Base-by-base conservation (phyloP, 495 filamentous ascomycete genomes). In the Penicillium longicatenatum region DNA sequence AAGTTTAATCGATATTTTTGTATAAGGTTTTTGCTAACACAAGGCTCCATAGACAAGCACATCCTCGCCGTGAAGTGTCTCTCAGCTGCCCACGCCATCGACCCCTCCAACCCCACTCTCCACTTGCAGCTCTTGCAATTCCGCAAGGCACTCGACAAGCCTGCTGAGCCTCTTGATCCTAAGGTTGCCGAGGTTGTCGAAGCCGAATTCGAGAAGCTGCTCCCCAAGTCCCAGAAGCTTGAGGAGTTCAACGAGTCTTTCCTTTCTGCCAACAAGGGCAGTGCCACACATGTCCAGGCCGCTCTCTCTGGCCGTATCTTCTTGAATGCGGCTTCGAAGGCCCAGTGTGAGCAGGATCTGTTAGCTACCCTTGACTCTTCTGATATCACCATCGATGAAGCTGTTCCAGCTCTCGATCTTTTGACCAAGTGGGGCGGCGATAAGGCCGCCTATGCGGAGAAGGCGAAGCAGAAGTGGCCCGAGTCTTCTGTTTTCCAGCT, bases 31-130 rank as follows among this genome's bases (percentile, higher is more conserved):
- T 53, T 54, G 59, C 55, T 64, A 57, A 68, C 56, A 67, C 30
- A 74, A 75, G 11, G 39, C 16, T n/a, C 41, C 30, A 45, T 61
- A 97, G 92, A 82, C 69, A 95, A 94, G 77, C 86, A 88, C 59
- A 75, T 93, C 12, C 84, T 93, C 49, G 94, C 95, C 9, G 76
- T 97, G 55, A 91, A 89, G 64, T 96, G 90, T 69, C 81, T 98
- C 43, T 79, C 88, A 33, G 89, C 89, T 21, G 88, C 90, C 29
- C 75, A 82, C 42, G 73, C 82, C 9, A 74, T 97, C 31, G 85
- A 93, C 57, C 73, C 85, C 6, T 82, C 87, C 24, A 77, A 94
- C 66, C 84, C 92, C n/a, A 84, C 80, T 50, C 81, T 92, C 20
- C 89, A 93, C 70, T 84, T 92, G 61, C 91, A 96, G 66, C 76